Evolutionary conservation across 805 yeast genomes (phyloP).

Genomic region (Yarrowia porcina): DNA sequence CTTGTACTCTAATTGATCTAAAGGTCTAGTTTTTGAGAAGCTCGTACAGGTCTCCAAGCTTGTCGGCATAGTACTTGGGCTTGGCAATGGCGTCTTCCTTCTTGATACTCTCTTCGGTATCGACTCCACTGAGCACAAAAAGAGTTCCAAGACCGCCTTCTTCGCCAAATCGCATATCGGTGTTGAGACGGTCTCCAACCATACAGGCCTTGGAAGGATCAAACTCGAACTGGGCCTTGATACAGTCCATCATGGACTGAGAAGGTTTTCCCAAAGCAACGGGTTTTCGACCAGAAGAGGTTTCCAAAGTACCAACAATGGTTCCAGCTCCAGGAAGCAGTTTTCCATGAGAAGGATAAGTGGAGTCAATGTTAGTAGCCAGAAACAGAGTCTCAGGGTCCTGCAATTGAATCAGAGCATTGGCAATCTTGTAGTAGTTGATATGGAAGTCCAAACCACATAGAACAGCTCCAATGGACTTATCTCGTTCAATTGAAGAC

Average conservation of each 20-base stretch:
- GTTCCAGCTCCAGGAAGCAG: slow-evolving; percentile 96
- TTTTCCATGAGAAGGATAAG: slow-evolving; percentile 84
- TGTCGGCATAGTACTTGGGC: slow-evolving; percentile 68
- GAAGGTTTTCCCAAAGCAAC: slow-evolving; percentile 92
- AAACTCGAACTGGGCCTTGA: slow-evolving; percentile 59
- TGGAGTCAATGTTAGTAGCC: slow-evolving; percentile 93
- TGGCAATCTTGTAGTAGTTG: slow-evolving; percentile 77
- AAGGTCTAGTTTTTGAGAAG: slow-evolving; percentile 35
- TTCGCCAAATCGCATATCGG: slow-evolving; percentile 89
- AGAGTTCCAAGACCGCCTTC: slow-evolving; percentile 84
- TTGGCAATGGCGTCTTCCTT: slow-evolving; percentile 42
- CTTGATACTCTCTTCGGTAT: slow-evolving; percentile 61
- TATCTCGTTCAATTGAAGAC: slow-evolving; percentile 48
- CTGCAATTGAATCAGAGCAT: slow-evolving; percentile 74
- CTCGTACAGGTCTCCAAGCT: slow-evolving; percentile 74
- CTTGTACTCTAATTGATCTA: neutral
- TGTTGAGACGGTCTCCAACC: slow-evolving; percentile 94
- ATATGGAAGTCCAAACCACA: slow-evolving; percentile 78
- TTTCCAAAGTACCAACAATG: slow-evolving; percentile 70
- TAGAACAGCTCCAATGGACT: slow-evolving; percentile 78
- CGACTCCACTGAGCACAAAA: slow-evolving; percentile 89
- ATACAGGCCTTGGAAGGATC: slow-evolving; percentile 64
- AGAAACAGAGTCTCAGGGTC: slow-evolving; percentile 66
- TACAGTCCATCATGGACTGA: slow-evolving; percentile 84
- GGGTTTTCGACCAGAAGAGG: slow-evolving; percentile 77